Evolutionary conservation across 805 yeast species (phyloP).

Genomic region (Ogataea philodendri): DNA sequence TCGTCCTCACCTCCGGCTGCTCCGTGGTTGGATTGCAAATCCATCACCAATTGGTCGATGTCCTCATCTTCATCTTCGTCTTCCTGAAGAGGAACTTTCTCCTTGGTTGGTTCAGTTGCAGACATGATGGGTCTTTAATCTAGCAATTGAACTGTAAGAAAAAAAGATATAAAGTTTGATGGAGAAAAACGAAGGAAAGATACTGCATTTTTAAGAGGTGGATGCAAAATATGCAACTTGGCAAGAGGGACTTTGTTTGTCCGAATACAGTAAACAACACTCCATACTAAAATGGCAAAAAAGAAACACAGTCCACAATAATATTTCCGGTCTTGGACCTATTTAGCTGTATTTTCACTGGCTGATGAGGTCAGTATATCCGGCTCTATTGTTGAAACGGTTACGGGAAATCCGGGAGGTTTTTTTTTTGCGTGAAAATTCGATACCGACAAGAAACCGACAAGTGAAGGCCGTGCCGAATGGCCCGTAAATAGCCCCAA

Average conservation of each 20-base stretch:
- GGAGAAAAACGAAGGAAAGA: slow-evolving; percentile 16
- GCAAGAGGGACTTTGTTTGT: slow-evolving; percentile 14
- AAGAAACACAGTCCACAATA: slow-evolving; percentile 15
- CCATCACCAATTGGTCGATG: slow-evolving; percentile 70
- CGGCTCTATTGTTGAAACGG: slow-evolving; percentile 8
- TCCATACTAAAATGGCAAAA: slow-evolving; percentile 17
- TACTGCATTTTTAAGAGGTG: slow-evolving; percentile 20
- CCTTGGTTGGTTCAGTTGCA: slow-evolving; percentile 26
- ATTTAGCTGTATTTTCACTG: slow-evolving; percentile 14
- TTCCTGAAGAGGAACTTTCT: slow-evolving; percentile 36
- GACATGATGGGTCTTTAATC: slow-evolving; percentile 16
- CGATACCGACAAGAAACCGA: slow-evolving; percentile 8
- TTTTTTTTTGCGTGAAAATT: slow-evolving; percentile 8
- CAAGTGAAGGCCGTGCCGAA: slow-evolving; percentile 12
- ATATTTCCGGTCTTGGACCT: slow-evolving; percentile 6
- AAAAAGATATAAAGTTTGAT: slow-evolving; percentile 14
- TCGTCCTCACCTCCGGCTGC: slow-evolving; percentile 39
- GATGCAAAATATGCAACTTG: slow-evolving; percentile 17
- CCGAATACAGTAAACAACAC: slow-evolving; percentile 20
- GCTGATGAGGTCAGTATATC: slow-evolving; percentile 3
- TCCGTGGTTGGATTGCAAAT: slow-evolving; percentile 69
- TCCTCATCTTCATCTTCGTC: slow-evolving; percentile 66
- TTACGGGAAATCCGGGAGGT: slow-evolving; percentile 9
- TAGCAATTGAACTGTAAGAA: slow-evolving; percentile 20
- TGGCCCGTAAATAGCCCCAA: slow-evolving; percentile 3